Conservation (phyloP, 768 basidiomycete species). For the Tricholoma sp. region DNA sequence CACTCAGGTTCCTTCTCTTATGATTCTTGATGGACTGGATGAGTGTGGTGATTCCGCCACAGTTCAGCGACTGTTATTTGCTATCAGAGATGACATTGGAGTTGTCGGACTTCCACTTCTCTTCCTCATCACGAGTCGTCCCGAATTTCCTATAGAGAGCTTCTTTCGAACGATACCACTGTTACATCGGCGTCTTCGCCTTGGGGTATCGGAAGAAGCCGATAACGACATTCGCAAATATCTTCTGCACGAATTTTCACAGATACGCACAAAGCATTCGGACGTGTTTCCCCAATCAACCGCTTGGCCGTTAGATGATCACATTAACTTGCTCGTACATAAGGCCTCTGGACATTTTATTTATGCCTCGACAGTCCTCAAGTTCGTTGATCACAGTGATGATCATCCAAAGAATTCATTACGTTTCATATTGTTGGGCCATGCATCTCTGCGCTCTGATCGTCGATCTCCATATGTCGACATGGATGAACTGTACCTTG, state of each 20-base stretch:
- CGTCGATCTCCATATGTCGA: not conserved
- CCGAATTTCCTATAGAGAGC: not conserved
- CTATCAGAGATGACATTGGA: not conserved
- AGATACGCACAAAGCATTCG: not conserved
- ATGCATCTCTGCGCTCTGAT: not conserved
- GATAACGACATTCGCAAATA: not conserved
- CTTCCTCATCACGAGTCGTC: slow-evolving; percentile 7
- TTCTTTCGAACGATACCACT: not conserved
- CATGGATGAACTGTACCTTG: not conserved
- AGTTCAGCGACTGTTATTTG: not conserved
- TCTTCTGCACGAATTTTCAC: not conserved
- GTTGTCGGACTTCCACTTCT: not conserved
- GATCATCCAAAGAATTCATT: not conserved
- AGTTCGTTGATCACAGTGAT: slow-evolving; percentile 1
- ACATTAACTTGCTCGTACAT: not conserved
- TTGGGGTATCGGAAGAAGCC: not conserved
- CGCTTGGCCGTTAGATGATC: slow-evolving; percentile 3
- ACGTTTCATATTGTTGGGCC: not conserved
- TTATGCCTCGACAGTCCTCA: slow-evolving; percentile 5
- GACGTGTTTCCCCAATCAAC: not conserved
- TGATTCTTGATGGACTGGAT: slow-evolving; percentile 13
- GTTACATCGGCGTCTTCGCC: not conserved
- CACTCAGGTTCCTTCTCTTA: not conserved
- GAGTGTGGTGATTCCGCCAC: slow-evolving; percentile 4
- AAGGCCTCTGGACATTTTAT: slow-evolving; percentile 9